A percentile compares a stretch with the other conserved stretches of the same genome.
Evolutionary conservation across 2,329 filamentous ascomycete genomes (phyloP).

Genomic region (Chlorencoelia australis): DNA sequence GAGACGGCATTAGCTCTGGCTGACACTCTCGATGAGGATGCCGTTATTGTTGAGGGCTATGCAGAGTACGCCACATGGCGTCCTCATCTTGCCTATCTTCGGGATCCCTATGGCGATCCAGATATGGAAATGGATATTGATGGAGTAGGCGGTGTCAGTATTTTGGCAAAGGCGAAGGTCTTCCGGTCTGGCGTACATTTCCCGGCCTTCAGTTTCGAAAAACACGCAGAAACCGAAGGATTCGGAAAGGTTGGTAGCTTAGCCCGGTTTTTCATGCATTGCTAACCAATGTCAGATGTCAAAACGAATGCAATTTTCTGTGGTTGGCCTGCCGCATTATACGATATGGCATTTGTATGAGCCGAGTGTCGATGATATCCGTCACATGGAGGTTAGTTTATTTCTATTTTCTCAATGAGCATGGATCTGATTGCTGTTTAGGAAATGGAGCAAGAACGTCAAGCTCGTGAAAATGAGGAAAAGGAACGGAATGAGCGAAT

Average conservation of each 20-base stretch:
- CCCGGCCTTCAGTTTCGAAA: conserved; percentile 96
- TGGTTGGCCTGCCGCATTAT: conserved; percentile 92
- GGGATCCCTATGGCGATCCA: conserved; percentile 92
- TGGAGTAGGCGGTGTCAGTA: conserved; percentile 93
- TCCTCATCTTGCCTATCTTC: conserved; percentile 89
- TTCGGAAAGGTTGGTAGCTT: conserved; percentile 75
- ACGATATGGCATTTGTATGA: conserved; percentile 99
- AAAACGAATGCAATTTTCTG: conserved; percentile 88
- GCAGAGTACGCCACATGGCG: conserved; percentile 98
- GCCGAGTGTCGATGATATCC: conserved; percentile 93
- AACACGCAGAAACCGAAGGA: conserved; percentile 95
- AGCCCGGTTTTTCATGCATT: neutral
- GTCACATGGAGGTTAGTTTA: conserved; percentile 75
- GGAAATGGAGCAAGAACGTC: conserved; percentile 88
- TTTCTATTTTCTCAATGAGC: neutral
- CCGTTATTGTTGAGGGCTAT: conserved; percentile 97
- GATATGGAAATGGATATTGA: conserved; percentile 99
- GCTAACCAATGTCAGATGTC: conserved; percentile 61
- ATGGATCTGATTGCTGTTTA: conserved; percentile 27
- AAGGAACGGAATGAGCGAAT: conserved; percentile 60
- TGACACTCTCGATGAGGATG: conserved; percentile 92
- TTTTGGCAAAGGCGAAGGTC: conserved; percentile 88
- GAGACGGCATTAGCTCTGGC: conserved; percentile 90
- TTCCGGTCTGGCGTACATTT: conserved; percentile 95
- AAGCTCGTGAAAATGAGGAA: conserved; percentile 72